Conservation (phyloP, 306 rosid genomes). For the Trifolium subterraneum region DNA sequence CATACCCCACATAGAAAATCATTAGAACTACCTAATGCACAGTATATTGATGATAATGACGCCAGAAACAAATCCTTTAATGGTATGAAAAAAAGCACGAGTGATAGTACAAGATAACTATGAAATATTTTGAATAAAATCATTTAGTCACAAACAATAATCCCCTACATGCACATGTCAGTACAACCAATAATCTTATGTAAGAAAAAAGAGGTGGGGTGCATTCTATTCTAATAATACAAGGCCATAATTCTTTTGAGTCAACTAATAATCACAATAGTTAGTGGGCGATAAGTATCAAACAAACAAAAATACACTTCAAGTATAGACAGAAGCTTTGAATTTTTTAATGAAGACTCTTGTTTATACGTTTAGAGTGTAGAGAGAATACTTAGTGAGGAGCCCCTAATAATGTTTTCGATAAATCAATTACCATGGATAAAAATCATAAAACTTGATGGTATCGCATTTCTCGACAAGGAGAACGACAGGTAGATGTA, state of each 20-base stretch:
- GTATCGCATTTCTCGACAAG: conserved; percentile 23
- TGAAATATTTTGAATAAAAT: conserved; percentile 7
- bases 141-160: conserved; percentile 21
- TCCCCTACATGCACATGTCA: conserved; percentile 24
- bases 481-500: conserved; percentile 8
- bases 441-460: conserved; percentile 10
- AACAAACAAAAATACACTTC: conserved; percentile 8
- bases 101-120: conserved; percentile 26
- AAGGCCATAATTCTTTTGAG: conserved; percentile 3
- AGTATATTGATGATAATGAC: conserved; percentile 30
- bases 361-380: conserved; percentile 6
- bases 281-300: conserved; percentile 22
- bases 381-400: conserved; percentile 26
- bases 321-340: conserved; percentile 30
- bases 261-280: conserved; percentile 30
- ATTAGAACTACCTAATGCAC: conserved; percentile 31
- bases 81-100: conserved; percentile 35
- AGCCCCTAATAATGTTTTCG: conserved; percentile 12
- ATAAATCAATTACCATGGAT: conserved; percentile 14
- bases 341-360: conserved; percentile 14
- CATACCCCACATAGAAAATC: conserved; percentile 30
- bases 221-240: conserved; percentile 33
- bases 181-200: conserved; percentile 31
- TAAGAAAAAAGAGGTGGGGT: conserved; percentile 6
- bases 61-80: conserved; percentile 33